Evolutionary conservation across 2,329 filamentous ascomycete species (phyloP).

Genomic region (Sclerotinia minor): DNA sequence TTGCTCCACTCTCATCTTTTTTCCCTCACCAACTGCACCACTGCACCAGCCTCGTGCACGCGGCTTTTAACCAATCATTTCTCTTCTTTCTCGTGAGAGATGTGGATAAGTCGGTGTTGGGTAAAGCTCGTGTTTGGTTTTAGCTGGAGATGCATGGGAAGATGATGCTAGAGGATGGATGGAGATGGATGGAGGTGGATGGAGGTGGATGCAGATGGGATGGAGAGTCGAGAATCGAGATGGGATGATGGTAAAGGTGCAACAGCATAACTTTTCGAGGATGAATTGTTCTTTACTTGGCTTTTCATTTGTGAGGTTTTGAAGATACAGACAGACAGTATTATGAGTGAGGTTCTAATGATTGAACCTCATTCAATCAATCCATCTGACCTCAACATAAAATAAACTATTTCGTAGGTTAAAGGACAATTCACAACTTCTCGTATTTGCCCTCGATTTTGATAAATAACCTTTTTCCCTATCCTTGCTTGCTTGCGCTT

Average conservation of each 20-base stretch:
- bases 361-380: background rate
- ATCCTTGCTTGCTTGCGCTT: background rate
- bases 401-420: background rate
- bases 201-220: background rate
- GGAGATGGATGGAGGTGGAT: background rate
- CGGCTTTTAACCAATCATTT: background rate
- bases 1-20: background rate
- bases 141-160: background rate
- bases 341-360: background rate
- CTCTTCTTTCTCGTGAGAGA: no score
- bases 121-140: background rate
- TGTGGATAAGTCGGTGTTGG: no score
- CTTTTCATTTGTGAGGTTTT: background rate
- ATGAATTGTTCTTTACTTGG: background rate
- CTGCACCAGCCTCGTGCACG: no score
- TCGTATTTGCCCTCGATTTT: background rate
- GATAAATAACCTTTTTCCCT: background rate
- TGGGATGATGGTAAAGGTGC: background rate
- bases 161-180: background rate
- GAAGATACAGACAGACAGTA: background rate
- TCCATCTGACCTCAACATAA: no score
- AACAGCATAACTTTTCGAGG: background rate
- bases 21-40: background rate
- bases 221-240: background rate
- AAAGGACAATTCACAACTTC: background rate